Conservation (phyloP, 805 yeast species). For the Vanderwaltozyma yarrowii region DNA sequence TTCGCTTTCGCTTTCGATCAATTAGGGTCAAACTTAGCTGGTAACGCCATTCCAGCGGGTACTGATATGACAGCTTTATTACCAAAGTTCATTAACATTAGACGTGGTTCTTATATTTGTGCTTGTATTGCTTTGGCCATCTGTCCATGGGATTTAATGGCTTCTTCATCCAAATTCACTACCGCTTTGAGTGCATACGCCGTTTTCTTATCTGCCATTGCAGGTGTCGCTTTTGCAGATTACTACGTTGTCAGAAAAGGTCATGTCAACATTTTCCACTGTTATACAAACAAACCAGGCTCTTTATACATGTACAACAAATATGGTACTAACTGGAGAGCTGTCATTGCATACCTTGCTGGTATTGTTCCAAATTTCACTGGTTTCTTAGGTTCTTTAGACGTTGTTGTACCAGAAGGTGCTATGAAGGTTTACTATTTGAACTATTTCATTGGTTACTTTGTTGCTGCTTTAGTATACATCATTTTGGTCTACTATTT, state of each 20-base stretch:
- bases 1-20: constrained; percentile 66
- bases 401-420: constrained; percentile 67
- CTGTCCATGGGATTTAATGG: constrained; percentile 75
- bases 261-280: constrained; percentile 47
- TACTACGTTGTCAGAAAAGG: constrained; percentile 70
- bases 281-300: constrained; percentile 42
- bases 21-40: constrained; percentile 67
- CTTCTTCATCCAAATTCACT: constrained; percentile 63
- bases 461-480: constrained; percentile 47
- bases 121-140: constrained; percentile 60
- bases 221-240: constrained; percentile 65
- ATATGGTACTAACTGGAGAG: constrained; percentile 76
- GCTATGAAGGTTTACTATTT: constrained; percentile 65
- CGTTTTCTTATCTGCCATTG: constrained; percentile 72
- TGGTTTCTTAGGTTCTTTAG: constrained; percentile 80
- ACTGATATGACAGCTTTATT: constrained; percentile 60
- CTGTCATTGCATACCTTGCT: constrained; percentile 64
- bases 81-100: constrained; percentile 56
- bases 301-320: constrained; percentile 49
- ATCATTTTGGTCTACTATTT: constrained; percentile 39
- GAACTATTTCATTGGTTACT: constrained; percentile 70
- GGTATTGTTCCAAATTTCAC: constrained; percentile 79
- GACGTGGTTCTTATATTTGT: constrained; percentile 75
- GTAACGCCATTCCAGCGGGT: constrained; percentile 62
- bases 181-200: constrained; percentile 74